Evolutionary conservation across 495 filamentous ascomycete species (phyloP), one percentile per base, ranked within the genome.

Genomic region (Oleoguttula mirabilis): DNA sequence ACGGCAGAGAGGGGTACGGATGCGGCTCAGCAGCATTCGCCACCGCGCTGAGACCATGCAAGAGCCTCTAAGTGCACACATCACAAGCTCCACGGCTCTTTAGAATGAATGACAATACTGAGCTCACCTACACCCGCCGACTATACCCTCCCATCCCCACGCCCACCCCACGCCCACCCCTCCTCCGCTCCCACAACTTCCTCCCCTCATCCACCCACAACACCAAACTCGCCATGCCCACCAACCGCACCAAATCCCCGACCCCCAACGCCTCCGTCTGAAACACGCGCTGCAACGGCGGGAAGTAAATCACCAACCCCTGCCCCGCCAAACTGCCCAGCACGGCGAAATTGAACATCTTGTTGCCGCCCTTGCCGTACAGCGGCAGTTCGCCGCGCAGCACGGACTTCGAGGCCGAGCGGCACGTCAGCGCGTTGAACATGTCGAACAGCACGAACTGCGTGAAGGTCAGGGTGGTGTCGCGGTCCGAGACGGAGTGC

Each of bases 381-480:
- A 95, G 51, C 15, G 77, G 67, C 19, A 96, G 71, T 56, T 98
- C 90, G 31, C 88, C 88, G 21, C 77, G 70, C 17, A 95, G 74
- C 3, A 96, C 68, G 23, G 80, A 87, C 55, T 98, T 98, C 50
- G 70, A 72, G 60, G 95, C 88, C 36, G 82, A 90, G 37, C 90
- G 84, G 62, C 90, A 96, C 7, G 85, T 80, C 11, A 98, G 68
- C 0, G 90, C 90, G 60, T 95, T 94, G 68, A 94, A 92, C 90
- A 98, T 96, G 66, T 98, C 90, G 60, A 94, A 98, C 20, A 96
- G 70, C 17, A 98, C 90, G 55, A 98, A 98, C 63, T 84, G 92
- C 16, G 90, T 98, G 60, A 98, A 98, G 1, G 90, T 98, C 85
- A 95, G 94, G 43, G 90, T 98, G 12, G 90, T 98, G 66, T 98